Evolutionary conservation across 305 asterid genomes (phyloP).

Genomic region (Fraxinus floribunda): DNA sequence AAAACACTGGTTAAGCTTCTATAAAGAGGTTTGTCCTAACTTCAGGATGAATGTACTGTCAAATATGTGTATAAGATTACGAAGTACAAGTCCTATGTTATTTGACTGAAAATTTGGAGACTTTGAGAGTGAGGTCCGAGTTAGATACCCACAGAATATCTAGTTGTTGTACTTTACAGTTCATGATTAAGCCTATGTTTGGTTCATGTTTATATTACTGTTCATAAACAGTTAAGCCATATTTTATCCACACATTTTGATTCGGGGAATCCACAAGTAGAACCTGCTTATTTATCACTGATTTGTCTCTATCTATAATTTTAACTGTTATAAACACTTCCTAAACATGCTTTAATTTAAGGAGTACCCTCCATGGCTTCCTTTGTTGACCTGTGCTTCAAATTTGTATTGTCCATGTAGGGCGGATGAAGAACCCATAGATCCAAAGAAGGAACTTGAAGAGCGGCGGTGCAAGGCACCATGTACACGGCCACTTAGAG

Average conservation of each 20-base stretch:
- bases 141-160: neutral
- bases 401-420: constrained; percentile 27
- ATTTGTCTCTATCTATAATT: too few relatives aligned
- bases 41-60: neutral
- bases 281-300: neutral
- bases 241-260: neutral
- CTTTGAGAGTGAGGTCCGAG: neutral
- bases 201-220: neutral
- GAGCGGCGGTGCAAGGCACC: constrained; percentile 66
- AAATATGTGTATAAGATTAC: neutral
- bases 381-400: neutral
- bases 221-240: neutral
- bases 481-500: constrained; percentile 57
- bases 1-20: neutral
- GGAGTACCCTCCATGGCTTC: neutral
- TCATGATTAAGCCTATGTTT: neutral
- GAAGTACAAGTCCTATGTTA: neutral
- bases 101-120: neutral
- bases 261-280: neutral
- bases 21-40: constrained; percentile 1
- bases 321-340: neutral
- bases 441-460: constrained; percentile 55
- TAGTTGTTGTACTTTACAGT: neutral
- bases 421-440: constrained; percentile 61
- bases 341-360: neutral